These are phyloP conservation scores for Ceratobasidium sp. DNA, from an alignment of 1,284 basidiomycete genomes.

Conservation along the genomic window DNA sequence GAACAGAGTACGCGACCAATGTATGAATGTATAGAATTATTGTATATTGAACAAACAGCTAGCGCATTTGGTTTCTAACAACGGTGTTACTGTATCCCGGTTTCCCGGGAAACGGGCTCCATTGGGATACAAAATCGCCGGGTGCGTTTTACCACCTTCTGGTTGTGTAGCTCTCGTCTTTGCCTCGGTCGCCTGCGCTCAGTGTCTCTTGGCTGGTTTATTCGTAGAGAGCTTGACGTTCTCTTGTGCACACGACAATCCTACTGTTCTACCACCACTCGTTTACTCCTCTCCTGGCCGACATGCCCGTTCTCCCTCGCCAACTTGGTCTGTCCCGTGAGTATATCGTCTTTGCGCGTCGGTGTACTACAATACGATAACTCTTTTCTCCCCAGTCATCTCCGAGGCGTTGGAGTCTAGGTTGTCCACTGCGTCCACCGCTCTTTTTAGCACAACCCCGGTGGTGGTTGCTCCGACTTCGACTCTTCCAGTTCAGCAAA, in stretches of 20 bases:
- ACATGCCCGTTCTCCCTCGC: constrained; percentile 24
- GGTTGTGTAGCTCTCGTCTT: constrained; percentile 16
- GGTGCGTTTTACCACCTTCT: neutral
- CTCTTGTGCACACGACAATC: constrained; percentile 2
- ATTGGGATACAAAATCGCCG: constrained; percentile 5
- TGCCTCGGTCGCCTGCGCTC: constrained; percentile 17
- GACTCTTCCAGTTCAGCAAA: neutral
- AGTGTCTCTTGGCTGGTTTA: constrained; percentile 16
- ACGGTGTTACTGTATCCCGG: constrained; percentile 3
- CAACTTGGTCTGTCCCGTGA: constrained; percentile 13
- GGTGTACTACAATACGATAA: neutral
- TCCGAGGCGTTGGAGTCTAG: constrained; percentile 27
- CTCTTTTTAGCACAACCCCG: neutral
- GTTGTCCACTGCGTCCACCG: constrained; percentile 21
- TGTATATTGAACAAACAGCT: neutral
- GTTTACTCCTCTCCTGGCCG: constrained; percentile 12
- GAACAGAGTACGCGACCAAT: too few relatives aligned
- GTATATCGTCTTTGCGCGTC: neutral
- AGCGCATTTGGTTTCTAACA: neutral
- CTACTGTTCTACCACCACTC: constrained; percentile 24
- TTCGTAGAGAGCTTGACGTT: constrained; percentile 40
- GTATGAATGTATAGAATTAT: too few relatives aligned
- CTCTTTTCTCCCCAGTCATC: constrained; percentile 6
- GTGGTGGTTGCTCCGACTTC: neutral
- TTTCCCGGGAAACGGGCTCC: constrained; percentile 34